A percentile compares a stretch with the other conserved stretches of the same genome.
Evolutionary conservation across 176 grass and related monocot genomes (phyloP).

Genomic region (Pontederia crassipes): DNA sequence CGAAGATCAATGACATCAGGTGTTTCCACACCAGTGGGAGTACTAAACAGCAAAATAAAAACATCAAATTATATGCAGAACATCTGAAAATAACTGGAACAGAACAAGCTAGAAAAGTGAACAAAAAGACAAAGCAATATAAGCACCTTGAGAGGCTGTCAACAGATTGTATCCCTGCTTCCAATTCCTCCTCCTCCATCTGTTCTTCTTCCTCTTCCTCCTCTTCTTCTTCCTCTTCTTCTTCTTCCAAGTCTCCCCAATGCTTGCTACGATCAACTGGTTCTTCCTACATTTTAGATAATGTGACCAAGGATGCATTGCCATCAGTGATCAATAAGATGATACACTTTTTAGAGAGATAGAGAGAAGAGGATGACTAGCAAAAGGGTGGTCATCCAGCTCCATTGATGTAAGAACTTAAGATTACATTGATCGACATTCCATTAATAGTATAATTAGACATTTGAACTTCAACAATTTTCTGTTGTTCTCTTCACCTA

Average conservation of each 20-base stretch:
- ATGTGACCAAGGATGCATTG: background rate
- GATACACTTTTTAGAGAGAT: too few species aligned
- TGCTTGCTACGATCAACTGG: slow-evolving; percentile 86
- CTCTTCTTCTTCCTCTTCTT: slow-evolving; percentile 69
- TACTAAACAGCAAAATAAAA: slow-evolving; percentile 33
- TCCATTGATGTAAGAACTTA: too few species aligned
- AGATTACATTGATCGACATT: too few species aligned
- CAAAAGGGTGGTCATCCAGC: too few species aligned
- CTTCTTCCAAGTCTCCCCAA: slow-evolving; percentile 92
- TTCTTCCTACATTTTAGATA: slow-evolving; percentile 45
- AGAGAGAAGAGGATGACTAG: too few species aligned
- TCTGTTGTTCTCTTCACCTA: background rate
- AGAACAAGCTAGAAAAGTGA: background rate
- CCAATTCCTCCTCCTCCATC: slow-evolving; percentile 78
- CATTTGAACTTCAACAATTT: background rate
- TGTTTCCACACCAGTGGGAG: slow-evolving; percentile 94
- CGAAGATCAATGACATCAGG: slow-evolving; percentile 93
- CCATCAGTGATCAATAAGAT: too few species aligned
- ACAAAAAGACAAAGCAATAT: background rate
- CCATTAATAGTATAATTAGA: too few species aligned
- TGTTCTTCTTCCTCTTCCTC: slow-evolving; percentile 38
- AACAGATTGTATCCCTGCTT: slow-evolving; percentile 71
- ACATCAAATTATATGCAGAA: background rate
- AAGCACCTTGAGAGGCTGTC: slow-evolving; percentile 76
- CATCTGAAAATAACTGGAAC: background rate